Conservation (phyloP, 2,329 filamentous ascomycete genomes). For the Boeremia lycopersici region DNA sequence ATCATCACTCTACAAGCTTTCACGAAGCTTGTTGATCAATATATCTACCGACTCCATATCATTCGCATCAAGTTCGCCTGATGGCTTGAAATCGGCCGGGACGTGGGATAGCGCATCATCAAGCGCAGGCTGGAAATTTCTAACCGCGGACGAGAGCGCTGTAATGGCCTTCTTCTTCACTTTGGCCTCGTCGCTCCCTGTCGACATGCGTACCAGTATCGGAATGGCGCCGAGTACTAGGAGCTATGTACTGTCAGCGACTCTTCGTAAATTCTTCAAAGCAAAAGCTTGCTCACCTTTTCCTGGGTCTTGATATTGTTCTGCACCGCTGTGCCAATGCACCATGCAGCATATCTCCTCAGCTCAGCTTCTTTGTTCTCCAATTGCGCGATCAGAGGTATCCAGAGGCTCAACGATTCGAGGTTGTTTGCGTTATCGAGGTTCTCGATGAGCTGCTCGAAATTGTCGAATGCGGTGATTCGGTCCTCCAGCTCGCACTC, state of each 20-base stretch:
- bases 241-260: slow-evolving; percentile 48
- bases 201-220: slow-evolving; percentile 69
- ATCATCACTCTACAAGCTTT: slow-evolving; percentile 20
- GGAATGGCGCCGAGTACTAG: slow-evolving; percentile 70
- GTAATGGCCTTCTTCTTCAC: slow-evolving; percentile 88
- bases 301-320: slow-evolving; percentile 91
- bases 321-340: slow-evolving; percentile 90
- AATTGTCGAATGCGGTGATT: slow-evolving; percentile 34
- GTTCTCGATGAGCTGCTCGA: slow-evolving; percentile 35
- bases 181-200: slow-evolving; percentile 63
- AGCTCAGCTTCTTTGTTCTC: slow-evolving; percentile 72
- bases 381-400: slow-evolving; percentile 74
- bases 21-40: slow-evolving; percentile 68
- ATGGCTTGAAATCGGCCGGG: slow-evolving; percentile 64
- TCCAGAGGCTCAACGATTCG: slow-evolving; percentile 78
- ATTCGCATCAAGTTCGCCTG: slow-evolving; percentile 72
- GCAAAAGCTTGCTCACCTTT: slow-evolving; percentile 53
- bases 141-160: slow-evolving; percentile 81
- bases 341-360: slow-evolving; percentile 89
- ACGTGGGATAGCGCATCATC: slow-evolving; percentile 70
- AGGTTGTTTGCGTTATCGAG: slow-evolving; percentile 98
- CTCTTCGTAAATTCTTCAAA: background rate
- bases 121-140: slow-evolving; percentile 84
- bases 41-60: slow-evolving; percentile 88
- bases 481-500: slow-evolving; percentile 26